Base-by-base conservation (phyloP, 768 basidiomycete genomes). In the Stropharia rugosoannulata region DNA sequence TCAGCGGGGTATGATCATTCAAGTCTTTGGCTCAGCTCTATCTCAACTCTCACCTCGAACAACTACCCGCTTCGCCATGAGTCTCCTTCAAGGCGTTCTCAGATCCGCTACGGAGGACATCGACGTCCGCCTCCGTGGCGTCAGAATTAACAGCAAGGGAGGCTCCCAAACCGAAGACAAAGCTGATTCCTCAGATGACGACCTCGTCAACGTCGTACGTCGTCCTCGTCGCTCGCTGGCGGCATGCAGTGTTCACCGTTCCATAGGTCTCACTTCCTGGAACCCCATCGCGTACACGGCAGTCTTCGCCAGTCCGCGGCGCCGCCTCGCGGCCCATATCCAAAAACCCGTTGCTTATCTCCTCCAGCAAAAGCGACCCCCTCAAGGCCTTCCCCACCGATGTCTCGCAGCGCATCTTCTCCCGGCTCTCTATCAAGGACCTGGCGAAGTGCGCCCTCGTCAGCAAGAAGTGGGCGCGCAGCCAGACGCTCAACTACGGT, bases 401-500 rank as follows among this genome's bases (percentile, higher is more conserved):
- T 60, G 64, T 95, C 16, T 86, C 87, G 0, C 93, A 95, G 63
- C 76, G 81, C 15, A 84, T 96, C 55, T 94, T 96, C 65, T 68
- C 80, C 1, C 70, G 71, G 49, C 74, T 97, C 5, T 70, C 81
- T 11, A 72, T 89, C 27, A 70, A 71, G 55, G 85, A 92, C 53
- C 80, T 96, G 38, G 87, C 90, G 4, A 79, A 81, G 52, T 95
- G 92, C 64, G 81, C 93, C 19, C 71, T 86, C 35, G 93, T 96
- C 4, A 92, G 84, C 45, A 86, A 82, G 70, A 90, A 93, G 71
- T 97, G 95, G 95, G 81, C 78, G 56, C 85, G 85, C 67, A 94
- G 91, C 59, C 92, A 95, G 73, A 90, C 93, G 0, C 69, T 96
- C 57, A 97, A 97, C 70, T 95, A 96, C 67, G 87, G 95, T 91